These are phyloP conservation scores for Jatropha curcas DNA, from an alignment of 345 rosid genomes.

Conservation along the genomic window DNA sequence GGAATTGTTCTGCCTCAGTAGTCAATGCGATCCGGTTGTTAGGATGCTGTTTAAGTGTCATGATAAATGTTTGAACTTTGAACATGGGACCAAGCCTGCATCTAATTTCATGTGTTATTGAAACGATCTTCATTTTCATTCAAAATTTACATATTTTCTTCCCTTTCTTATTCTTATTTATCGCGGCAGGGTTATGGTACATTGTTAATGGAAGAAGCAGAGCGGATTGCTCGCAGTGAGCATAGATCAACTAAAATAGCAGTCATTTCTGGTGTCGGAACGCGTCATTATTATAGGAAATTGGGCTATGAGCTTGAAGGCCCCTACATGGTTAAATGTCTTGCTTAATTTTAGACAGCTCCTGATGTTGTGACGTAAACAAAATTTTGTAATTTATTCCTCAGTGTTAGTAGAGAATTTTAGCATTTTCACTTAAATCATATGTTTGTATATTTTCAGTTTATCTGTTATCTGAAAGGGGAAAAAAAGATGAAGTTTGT, in stretches of 20 bases:
- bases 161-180: not conserved
- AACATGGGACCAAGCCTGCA: not conserved
- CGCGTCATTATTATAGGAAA: constrained; percentile 93
- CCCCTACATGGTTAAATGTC: constrained; percentile 92
- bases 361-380: not conserved
- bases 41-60: too few species aligned
- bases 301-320: constrained; percentile 93
- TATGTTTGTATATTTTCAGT: not conserved
- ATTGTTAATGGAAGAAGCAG: constrained; percentile 98
- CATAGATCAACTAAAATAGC: constrained; percentile 82
- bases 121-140: not conserved
- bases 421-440: not conserved
- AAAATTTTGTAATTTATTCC: constrained; percentile 17
- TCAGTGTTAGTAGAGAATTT: not conserved
- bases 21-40: not conserved
- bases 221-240: constrained; percentile 72
- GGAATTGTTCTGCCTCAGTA: not conserved
- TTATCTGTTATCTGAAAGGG: not conserved
- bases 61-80: too few species aligned
- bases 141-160: not conserved
- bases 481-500: not conserved
- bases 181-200: constrained; percentile 82
- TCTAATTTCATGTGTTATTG: not conserved
- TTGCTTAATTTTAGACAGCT: constrained; percentile 27
- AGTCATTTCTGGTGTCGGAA: constrained; percentile 94